These are phyloP conservation scores for Hyphopichia khmerensis DNA, from an alignment of 1,139 yeast species.

Conservation along the genomic window DNA sequence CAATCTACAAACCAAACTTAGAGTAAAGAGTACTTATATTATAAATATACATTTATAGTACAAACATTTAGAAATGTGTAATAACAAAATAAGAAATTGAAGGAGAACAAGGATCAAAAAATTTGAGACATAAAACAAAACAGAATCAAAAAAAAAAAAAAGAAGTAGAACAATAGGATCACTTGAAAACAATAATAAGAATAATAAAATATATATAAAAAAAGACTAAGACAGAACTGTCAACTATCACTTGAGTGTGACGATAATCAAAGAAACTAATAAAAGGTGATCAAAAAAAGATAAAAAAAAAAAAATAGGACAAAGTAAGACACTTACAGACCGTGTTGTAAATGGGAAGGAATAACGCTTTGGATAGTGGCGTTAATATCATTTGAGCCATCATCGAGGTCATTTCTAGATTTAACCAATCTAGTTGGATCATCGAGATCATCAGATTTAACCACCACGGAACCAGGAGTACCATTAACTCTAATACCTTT, in stretches of 20 bases:
- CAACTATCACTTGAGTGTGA: too few relatives aligned
- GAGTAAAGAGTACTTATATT: background rate
- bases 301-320: background rate
- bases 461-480: constrained; percentile 13
- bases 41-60: constrained; percentile 1
- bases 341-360: constrained; percentile 4
- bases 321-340: background rate
- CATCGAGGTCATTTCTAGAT: constrained; percentile 11
- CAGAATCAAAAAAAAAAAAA: background rate
- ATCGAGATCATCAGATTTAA: background rate
- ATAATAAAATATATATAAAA: background rate
- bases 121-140: background rate
- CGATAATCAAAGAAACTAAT: background rate
- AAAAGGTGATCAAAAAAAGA: background rate
- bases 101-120: background rate
- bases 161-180: too few relatives aligned
- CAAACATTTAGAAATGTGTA: background rate
- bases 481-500: constrained; percentile 48
- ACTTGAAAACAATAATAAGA: too few relatives aligned
- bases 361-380: constrained; percentile 5
- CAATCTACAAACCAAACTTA: too few relatives aligned
- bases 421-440: constrained; percentile 9
- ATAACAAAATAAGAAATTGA: background rate
- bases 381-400: constrained; percentile 1
- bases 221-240: too few relatives aligned